A percentile compares a stretch with the other conserved stretches of the same genome.
These are phyloP conservation scores for Asterella californica DNA, from an alignment of 225 moss, liverwort and hornwort genomes.

Conservation along the genomic window DNA sequence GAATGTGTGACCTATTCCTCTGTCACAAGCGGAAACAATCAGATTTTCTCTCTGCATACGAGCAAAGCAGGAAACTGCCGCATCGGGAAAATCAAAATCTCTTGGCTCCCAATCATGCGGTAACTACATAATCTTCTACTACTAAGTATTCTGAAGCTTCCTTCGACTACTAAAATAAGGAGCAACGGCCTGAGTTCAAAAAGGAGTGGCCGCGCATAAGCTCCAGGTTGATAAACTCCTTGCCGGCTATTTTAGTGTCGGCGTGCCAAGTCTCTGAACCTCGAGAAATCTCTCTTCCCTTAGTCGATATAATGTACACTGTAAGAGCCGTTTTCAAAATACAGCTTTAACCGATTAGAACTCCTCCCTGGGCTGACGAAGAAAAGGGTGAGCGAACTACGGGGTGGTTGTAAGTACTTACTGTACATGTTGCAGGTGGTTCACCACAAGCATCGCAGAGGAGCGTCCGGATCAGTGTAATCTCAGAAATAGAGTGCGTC, in stretches of 20 bases:
- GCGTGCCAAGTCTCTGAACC: neutral
- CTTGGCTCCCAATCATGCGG: neutral
- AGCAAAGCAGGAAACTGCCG: neutral
- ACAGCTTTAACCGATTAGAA: neutral
- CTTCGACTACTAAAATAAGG: neutral
- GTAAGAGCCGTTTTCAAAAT: neutral
- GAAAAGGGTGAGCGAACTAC: neutral
- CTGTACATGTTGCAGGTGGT: slow-evolving; percentile 30
- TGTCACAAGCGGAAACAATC: slow-evolving; percentile 8
- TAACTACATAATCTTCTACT: neutral
- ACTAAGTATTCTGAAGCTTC: neutral
- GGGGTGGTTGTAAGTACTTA: slow-evolving; percentile 17
- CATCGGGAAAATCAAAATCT: neutral
- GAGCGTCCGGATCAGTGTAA: slow-evolving; percentile 23
- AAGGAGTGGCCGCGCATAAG: neutral
- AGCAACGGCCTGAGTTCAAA: neutral
- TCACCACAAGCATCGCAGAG: slow-evolving; percentile 29
- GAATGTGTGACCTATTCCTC: slow-evolving; percentile 10
- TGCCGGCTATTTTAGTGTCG: neutral
- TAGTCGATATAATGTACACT: slow-evolving; percentile 12
- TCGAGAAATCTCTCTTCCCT: neutral
- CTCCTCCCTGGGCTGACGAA: slow-evolving; percentile 5
- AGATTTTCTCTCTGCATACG: neutral
- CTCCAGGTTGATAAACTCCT: neutral
- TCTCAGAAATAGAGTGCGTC: slow-evolving; percentile 36